Conservation (phyloP, 2,329 filamentous ascomycete genomes). For the Lojkania enalia region DNA sequence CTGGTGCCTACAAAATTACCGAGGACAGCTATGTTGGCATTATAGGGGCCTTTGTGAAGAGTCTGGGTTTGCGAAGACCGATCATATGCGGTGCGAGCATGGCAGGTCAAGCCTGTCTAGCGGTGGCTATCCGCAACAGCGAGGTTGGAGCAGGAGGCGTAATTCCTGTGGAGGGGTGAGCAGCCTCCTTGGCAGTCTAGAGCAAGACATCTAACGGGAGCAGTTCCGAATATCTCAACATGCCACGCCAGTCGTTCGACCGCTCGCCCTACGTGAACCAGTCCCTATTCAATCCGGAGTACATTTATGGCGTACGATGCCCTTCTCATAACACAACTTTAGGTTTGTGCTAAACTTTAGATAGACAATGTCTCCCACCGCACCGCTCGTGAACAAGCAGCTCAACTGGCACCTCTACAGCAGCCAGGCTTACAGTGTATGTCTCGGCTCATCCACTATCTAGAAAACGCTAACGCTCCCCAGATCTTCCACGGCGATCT, state of each 20-base stretch:
- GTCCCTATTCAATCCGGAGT: constrained; percentile 53
- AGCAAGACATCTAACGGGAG: constrained; percentile 16
- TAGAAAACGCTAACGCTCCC: not conserved
- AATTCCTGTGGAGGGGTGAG: constrained; percentile 52
- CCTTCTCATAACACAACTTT: not conserved
- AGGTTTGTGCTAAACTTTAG: constrained; percentile 4
- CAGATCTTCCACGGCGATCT: constrained; percentile 56
- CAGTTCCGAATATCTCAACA: constrained; percentile 47
- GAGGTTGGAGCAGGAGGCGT: constrained; percentile 53
- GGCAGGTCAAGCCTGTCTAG: constrained; percentile 55
- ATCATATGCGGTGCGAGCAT: constrained; percentile 57
- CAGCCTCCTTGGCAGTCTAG: constrained; percentile 16
- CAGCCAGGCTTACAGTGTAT: constrained; percentile 53
- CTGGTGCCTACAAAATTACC: constrained; percentile 53
- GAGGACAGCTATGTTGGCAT: constrained; percentile 53
- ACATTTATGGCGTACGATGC: constrained; percentile 50
- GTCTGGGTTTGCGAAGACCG: constrained; percentile 49
- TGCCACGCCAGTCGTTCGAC: constrained; percentile 52
- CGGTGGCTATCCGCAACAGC: constrained; percentile 51
- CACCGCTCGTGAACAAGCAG: constrained; percentile 50
- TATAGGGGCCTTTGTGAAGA: constrained; percentile 51
- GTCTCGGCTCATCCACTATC: not conserved
- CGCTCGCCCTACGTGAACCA: constrained; percentile 54
- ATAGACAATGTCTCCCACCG: constrained; percentile 52
- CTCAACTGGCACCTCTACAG: constrained; percentile 57